Conservation (phyloP, 805 yeast species). For the Candida tammaniensis region DNA sequence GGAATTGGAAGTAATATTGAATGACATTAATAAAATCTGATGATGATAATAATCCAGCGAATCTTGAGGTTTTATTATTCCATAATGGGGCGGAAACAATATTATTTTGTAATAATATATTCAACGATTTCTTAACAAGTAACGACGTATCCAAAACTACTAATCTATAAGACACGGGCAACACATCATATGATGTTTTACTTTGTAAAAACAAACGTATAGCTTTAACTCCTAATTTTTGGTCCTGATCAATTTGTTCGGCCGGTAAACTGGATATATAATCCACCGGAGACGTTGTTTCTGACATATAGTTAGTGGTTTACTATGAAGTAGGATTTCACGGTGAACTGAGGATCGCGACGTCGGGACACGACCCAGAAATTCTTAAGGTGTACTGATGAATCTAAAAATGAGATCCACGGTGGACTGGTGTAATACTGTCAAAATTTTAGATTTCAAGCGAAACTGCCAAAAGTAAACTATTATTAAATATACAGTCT, state of each 20-base stretch:
- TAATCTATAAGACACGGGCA: slow-evolving; percentile 91
- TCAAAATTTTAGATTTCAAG: no score
- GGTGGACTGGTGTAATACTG: no score
- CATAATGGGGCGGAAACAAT: slow-evolving; percentile 96
- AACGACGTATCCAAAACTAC: slow-evolving; percentile 91
- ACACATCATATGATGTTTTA: slow-evolving; percentile 92
- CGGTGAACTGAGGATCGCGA: no score
- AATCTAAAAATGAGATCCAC: no score
- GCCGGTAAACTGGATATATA: slow-evolving; percentile 38
- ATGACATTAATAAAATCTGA: slow-evolving; percentile 93
- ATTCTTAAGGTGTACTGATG: no score
- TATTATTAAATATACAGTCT: slow-evolving; percentile 1
- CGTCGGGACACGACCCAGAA: no score
- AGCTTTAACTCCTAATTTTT: slow-evolving; percentile 72
- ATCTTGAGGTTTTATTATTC: slow-evolving; percentile 83
- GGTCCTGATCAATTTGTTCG: slow-evolving; percentile 55
- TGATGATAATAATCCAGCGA: slow-evolving; percentile 92
- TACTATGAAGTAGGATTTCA: no score
- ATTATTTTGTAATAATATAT: slow-evolving; percentile 85
- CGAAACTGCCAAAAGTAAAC: no score
- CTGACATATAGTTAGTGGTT: no score
- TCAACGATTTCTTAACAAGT: slow-evolving; percentile 84
- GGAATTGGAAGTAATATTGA: slow-evolving; percentile 86
- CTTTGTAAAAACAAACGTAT: slow-evolving; percentile 81
- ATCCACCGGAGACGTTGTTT: slow-evolving; percentile 41